Percentiles rank a stretch among this genome's conserved stretches.
phyloP scores from a whole-genome alignment of 371 early-diverging fungal genomes.

The Saksenaea vasiformis region DNA sequence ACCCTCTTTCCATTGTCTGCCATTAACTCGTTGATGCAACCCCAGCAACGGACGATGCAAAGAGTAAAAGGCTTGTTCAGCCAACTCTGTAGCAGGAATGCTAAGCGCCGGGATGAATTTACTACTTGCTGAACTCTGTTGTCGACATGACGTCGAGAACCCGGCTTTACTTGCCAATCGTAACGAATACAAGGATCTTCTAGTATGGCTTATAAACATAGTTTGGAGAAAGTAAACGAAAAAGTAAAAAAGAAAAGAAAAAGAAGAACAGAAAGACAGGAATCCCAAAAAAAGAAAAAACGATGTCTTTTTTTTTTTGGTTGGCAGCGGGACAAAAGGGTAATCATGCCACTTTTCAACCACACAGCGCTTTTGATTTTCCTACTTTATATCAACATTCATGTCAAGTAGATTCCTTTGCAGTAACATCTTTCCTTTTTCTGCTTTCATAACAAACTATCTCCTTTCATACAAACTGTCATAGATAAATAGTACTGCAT shows the following conservation, averaged over 20 bases:
- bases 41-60: background rate
- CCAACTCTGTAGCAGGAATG: background rate
- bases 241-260: background rate
- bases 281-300: background rate
- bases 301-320: background rate
- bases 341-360: slow-evolving; percentile 3
- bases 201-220: background rate
- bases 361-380: too few relatives aligned
- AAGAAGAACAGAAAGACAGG: background rate
- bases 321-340: background rate
- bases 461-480: too few relatives aligned
- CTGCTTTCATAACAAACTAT: too few relatives aligned
- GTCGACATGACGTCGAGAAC: background rate
- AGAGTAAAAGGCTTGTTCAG: background rate
- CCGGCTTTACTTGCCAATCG: background rate
- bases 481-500: too few relatives aligned
- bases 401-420: too few relatives aligned
- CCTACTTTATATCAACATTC: too few relatives aligned
- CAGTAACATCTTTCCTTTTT: too few relatives aligned
- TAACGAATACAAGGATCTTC: background rate
- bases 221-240: background rate
- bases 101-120: background rate
- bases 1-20: background rate
- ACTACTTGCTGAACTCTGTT: background rate
- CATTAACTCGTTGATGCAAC: background rate